Conservation (phyloP, 2,329 filamentous ascomycete genomes). For the Penicillium italicum region DNA sequence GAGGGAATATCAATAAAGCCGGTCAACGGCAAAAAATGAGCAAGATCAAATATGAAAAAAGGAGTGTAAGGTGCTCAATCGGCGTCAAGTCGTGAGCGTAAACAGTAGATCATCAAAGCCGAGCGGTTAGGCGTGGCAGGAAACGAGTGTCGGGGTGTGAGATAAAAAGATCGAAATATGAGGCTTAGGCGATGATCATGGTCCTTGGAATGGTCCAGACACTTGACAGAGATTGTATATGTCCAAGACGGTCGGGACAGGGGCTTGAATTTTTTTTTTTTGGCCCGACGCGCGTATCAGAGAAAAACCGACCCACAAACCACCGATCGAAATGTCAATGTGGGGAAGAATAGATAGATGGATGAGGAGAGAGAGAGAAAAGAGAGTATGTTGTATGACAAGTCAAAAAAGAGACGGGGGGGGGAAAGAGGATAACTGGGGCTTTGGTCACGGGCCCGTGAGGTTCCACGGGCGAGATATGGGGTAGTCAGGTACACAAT, state of each 20-base stretch:
- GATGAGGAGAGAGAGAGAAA: neutral
- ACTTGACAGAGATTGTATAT: neutral
- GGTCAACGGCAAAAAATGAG: slow-evolving; percentile 22
- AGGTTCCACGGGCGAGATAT: slow-evolving; percentile 9
- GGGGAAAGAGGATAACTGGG: slow-evolving; percentile 3
- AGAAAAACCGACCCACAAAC: neutral
- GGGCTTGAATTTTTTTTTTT: neutral
- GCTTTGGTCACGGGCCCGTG: slow-evolving; percentile 11
- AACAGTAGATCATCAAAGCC: slow-evolving; percentile 27
- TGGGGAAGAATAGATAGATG: slow-evolving; percentile 1
- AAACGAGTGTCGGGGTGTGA: slow-evolving; percentile 22
- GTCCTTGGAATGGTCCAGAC: slow-evolving; percentile 14
- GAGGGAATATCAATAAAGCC: slow-evolving; percentile 16
- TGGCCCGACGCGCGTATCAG: neutral
- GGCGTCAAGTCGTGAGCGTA: slow-evolving; percentile 38
- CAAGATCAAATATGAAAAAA: slow-evolving; percentile 13
- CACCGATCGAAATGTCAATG: neutral
- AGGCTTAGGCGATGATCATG: slow-evolving; percentile 24
- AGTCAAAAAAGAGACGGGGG: slow-evolving; percentile 6
- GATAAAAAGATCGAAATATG: slow-evolving; percentile 10
- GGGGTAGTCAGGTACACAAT: slow-evolving; percentile 10
- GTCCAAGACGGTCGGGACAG: neutral
- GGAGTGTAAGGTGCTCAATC: slow-evolving; percentile 30
- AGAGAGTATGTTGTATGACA: neutral
- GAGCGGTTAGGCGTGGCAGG: slow-evolving; percentile 3